Evolutionary conservation across 192 early-diverging fungal species (phyloP).

Genomic region (Endogone sp.): DNA sequence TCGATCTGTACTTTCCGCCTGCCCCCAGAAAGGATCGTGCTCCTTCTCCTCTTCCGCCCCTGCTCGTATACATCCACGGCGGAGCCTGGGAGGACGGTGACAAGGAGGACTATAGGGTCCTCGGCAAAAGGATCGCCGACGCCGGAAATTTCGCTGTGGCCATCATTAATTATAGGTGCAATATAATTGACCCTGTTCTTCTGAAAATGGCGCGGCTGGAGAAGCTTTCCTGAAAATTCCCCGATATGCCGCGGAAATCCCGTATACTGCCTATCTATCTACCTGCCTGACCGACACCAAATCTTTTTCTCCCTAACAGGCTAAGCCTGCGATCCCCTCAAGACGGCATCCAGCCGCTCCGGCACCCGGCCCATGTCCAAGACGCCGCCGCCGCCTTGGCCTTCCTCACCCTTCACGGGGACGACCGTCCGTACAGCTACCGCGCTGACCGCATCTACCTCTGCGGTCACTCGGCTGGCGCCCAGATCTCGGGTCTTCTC

Average conservation of each 20-base stretch:
- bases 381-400: slow-evolving; percentile 58
- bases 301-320: not conserved
- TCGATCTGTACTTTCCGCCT: slow-evolving; percentile 60
- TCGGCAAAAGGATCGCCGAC: slow-evolving; percentile 48
- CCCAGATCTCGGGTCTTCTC: slow-evolving; percentile 62
- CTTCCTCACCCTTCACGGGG: slow-evolving; percentile 32
- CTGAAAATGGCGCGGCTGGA: no score
- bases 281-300: not conserved
- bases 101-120: slow-evolving; percentile 50
- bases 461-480: slow-evolving; percentile 78
- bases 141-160: slow-evolving; percentile 53
- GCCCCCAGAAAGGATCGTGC: no score
- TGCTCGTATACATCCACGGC: slow-evolving; percentile 77
- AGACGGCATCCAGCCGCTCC: slow-evolving; percentile 25
- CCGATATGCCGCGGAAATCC: no score
- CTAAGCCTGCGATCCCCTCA: slow-evolving; percentile 16
- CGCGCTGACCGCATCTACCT: slow-evolving; percentile 42
- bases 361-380: slow-evolving; percentile 66
- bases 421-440: slow-evolving; percentile 24
- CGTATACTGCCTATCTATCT: no score
- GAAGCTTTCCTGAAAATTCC: no score
- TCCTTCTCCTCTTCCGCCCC: slow-evolving; percentile 21
- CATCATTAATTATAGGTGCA: slow-evolving; percentile 72
- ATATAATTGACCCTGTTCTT: no score
- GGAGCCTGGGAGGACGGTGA: slow-evolving; percentile 85